A percentile compares a stretch with the other conserved stretches of the same genome.
These are phyloP conservation scores for Aspergillus udagawae DNA, from an alignment of 2,329 filamentous ascomycete genomes.

Conservation along the genomic window DNA sequence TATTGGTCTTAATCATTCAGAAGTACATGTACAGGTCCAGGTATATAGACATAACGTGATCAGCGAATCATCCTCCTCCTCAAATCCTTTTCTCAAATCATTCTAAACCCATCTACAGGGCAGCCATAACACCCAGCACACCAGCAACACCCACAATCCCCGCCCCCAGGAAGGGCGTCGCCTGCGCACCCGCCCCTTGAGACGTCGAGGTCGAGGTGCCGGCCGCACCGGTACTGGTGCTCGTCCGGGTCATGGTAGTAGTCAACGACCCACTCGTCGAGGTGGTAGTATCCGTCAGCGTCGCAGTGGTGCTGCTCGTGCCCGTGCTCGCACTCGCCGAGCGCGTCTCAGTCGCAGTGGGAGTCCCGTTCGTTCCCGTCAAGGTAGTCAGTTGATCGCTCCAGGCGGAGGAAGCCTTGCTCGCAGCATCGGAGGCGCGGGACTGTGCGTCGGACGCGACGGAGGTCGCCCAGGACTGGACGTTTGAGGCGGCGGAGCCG, in stretches of 20 bases:
- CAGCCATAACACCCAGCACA: conserved; percentile 27
- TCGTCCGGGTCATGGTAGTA: neutral
- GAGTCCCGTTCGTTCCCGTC: conserved; percentile 17
- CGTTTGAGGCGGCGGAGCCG: conserved; percentile 10
- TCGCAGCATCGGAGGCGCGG: conserved; percentile 11
- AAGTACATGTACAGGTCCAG: conserved; percentile 1
- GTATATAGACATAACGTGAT: conserved; percentile 1
- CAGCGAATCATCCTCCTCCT: neutral
- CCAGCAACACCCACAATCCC: conserved; percentile 23
- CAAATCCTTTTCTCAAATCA: neutral
- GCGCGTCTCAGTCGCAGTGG: conserved; percentile 11
- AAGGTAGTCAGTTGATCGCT: conserved; percentile 11
- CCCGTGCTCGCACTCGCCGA: too few relatives aligned
- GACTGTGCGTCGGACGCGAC: conserved; percentile 7
- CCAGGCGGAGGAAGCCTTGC: conserved; percentile 6
- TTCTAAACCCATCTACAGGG: conserved; percentile 19
- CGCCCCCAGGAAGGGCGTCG: conserved; percentile 15
- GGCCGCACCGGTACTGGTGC: conserved; percentile 4
- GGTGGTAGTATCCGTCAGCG: neutral
- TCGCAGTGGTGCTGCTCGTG: too few relatives aligned
- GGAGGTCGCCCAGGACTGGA: conserved; percentile 8
- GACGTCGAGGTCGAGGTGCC: conserved; percentile 4
- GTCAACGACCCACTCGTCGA: neutral
- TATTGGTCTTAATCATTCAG: neutral
- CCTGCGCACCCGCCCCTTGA: conserved; percentile 16